Conservation (phyloP, 225 moss, liverwort and hornwort genomes). For the Straminergon stramineum region DNA sequence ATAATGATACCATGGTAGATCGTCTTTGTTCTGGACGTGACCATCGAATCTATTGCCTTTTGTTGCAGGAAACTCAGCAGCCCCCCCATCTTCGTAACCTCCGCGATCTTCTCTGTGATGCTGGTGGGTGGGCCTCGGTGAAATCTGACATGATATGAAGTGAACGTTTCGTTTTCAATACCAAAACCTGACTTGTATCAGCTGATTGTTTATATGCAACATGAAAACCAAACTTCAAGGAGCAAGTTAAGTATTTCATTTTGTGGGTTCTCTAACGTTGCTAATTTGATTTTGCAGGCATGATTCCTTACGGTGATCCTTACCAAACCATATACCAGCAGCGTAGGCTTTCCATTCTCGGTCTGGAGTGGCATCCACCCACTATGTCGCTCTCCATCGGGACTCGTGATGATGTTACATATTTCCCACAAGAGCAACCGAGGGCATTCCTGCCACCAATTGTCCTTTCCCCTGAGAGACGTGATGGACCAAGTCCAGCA, state of each 20-base stretch:
- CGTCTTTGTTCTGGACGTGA: neutral
- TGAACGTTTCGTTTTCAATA: neutral
- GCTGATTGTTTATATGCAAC: neutral
- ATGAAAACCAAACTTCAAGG: neutral
- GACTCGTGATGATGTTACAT: slow-evolving; percentile 76
- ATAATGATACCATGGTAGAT: neutral
- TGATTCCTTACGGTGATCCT: slow-evolving; percentile 96
- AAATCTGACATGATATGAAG: neutral
- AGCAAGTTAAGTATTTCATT: neutral
- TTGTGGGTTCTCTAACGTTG: neutral
- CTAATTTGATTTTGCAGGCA: slow-evolving; percentile 34
- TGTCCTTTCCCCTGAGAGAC: slow-evolving; percentile 56
- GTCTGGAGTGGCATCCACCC: slow-evolving; percentile 87
- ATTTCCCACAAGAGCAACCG: slow-evolving; percentile 64
- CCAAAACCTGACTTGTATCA: neutral
- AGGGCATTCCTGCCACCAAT: slow-evolving; percentile 48
- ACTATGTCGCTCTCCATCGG: slow-evolving; percentile 65
- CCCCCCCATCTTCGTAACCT: slow-evolving; percentile 88
- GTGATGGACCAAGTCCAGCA: slow-evolving; percentile 45
- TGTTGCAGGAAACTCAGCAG: slow-evolving; percentile 83
- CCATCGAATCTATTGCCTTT: neutral
- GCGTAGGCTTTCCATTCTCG: slow-evolving; percentile 77
- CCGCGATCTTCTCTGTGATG: slow-evolving; percentile 89
- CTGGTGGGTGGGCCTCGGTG: slow-evolving; percentile 35
- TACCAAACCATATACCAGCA: slow-evolving; percentile 95